Base-by-base conservation (phyloP, 805 yeast species). In the Monosporozyma yasuniensis region DNA sequence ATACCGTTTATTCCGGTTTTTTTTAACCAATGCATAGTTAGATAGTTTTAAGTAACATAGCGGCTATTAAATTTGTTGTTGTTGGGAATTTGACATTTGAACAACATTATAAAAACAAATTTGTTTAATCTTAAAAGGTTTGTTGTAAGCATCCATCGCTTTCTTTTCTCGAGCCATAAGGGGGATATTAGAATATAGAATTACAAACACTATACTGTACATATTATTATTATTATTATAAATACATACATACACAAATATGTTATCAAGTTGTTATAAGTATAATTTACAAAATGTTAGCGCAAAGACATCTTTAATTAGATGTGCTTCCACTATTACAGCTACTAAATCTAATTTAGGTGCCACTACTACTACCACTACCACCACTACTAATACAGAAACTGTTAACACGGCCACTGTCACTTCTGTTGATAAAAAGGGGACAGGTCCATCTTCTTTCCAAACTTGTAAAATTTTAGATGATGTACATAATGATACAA, bases 381-480 rank as follows among this genome's bases (percentile, higher is more conserved):
- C 46, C 14, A 12, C 28, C 6, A 10, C 42, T 14, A 16, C 27
- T 7, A 3, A 39, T 21, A 12, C 28, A 19, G 19, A 21, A 2
- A 14, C 27, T 2, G 14, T 14, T 3, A 25, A 14, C 11, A 8
- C 42, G 10, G 49, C 19, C 11, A 8, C 42, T 21, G 49, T 47
- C 8, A 41, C 42, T 8, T 32, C 45, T 4, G 49, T 47, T 12
- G 42, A 41, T 18, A 28, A 22, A 34, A 12, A 28, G 19, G 49
- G 49, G n/a, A 53, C 61, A 5, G 75, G 74, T 41, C 55, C 67
- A 27, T 61, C 71, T 4, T 71, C 72, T 48, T 70, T 68, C 54
- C 68, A 67, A 51, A 72, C 72, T 22, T 64, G 65, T 54, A 68
- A 69, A 52, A 59, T 70, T 49, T 68, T 71, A 50, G 67, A 66